Evolutionary conservation across 495 filamentous ascomycete species (phyloP).

Genomic region (Lepraria neglecta): DNA sequence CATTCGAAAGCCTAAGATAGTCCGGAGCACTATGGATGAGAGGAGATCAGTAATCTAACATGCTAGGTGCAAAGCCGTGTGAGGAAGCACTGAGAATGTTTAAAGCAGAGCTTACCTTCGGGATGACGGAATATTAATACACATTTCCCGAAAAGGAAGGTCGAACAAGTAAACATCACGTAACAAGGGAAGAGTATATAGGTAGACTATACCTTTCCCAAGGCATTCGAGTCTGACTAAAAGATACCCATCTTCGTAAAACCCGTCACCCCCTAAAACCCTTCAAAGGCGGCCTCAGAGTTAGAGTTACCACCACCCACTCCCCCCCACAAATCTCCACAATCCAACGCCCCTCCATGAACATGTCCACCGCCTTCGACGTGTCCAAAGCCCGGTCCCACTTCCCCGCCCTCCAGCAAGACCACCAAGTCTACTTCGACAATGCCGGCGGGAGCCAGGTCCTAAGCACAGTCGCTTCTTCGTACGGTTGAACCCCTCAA

Average conservation of each 20-base stretch:
- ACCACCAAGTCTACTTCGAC: slow-evolving; percentile 61
- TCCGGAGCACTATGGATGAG: no score
- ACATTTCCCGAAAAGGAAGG: neutral
- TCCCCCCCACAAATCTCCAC: neutral
- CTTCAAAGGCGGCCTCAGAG: neutral
- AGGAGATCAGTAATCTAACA: no score
- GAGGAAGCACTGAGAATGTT: neutral
- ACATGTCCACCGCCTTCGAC: slow-evolving; percentile 37
- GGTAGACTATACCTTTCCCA: no score
- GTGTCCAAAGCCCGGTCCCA: slow-evolving; percentile 47
- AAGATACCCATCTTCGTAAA: neutral
- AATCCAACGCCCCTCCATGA: neutral
- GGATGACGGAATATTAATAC: neutral
- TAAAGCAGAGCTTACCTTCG: neutral
- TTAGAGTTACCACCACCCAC: neutral
- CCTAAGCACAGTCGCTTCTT: slow-evolving; percentile 55
- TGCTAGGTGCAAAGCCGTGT: no score
- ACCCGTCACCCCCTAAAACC: neutral
- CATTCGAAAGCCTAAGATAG: no score
- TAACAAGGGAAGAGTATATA: no score
- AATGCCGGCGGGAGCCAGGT: slow-evolving; percentile 71
- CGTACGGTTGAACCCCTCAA: slow-evolving; percentile 41
- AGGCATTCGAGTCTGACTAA: no score
- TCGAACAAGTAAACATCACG: neutral
- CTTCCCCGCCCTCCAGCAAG: slow-evolving; percentile 60